Evolutionary conservation across 2,329 filamentous ascomycete genomes (phyloP), one percentile per base, ranked within the genome.

Genomic region (Xylariaceae sp.): DNA sequence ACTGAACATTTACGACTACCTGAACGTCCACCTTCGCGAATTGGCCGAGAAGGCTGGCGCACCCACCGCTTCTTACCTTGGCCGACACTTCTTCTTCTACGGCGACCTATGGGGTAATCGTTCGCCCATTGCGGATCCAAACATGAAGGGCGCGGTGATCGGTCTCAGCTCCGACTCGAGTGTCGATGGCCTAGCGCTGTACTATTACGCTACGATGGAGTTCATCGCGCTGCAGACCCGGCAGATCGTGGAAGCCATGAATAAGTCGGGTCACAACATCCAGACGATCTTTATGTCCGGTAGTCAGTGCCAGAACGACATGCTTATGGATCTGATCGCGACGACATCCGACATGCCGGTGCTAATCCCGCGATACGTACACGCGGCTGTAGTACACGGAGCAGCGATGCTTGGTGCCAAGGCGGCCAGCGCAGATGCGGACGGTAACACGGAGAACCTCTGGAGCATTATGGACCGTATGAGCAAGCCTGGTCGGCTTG

Each of bases 401-500:
- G 94, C 94, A 6, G 94, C 94, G 52, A 99, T 99, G 93, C 81
- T 99, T 20, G 94, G 94, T 32, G 94, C 92, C 53, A 97, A 97
- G 75, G 94, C 94, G n/a, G 94, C 93, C 6, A 94, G 88, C 64
- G 88, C 88, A 26, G 86, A 89, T 66, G 80, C 81, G 32, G 81
- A 89, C 8, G 90, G 91, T 37, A 86, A 87, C 66, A 92, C 89
- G 0, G 92, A 97, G 76, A 84, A 88, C 33, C 77, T 99, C 57
- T 99, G 94, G 94, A 84, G 86, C 63, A 97, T 99, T 70, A 99
- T 99, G 94, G 91, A 96, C 72, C 85, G 92, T 51, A 94, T 97
- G 87, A 96, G 90, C 76, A 96, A 97, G 80, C 88, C 91, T 7
- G 94, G 93, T 26, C 90, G 87, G 65, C 83, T 92, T 42, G 88